Evolutionary conservation across 495 filamentous ascomycete genomes (phyloP), one percentile per base, ranked within the genome.

Genomic region (Parmelia sp.): DNA sequence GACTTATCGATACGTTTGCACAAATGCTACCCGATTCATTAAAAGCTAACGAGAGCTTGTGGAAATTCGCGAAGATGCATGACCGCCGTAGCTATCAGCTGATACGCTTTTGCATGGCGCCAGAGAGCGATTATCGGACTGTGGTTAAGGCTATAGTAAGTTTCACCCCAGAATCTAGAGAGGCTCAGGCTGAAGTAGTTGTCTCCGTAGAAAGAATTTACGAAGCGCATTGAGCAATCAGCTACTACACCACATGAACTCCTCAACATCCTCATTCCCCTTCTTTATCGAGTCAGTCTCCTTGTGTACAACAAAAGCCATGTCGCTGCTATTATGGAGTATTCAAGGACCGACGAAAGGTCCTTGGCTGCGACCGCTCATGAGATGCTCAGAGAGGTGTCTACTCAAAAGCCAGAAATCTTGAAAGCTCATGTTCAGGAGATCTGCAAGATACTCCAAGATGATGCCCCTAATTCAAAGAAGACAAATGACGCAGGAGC

Each of bases 241-340:
- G 81, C 82, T 47, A 82, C 79, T 47, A 74, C 79, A 1, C 75
- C 82, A 21, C 72, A 76, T 14, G 77, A 74, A 12, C 76, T 96
- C 36, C 76, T 91, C 15, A 91, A 96, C 31, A 92, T 91, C 0
- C 69, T 97, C 31, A 83, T 85, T 6, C 88, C 92, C n/a, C 79
- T 97, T 5, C 75, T 97, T 21, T 96, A 95, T 69, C 86, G 92
- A 39, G 86, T 86, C 55, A 86, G 89, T 40, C 87, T 89, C 56
- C 80, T 97, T 42, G 79, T 96, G 56, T 96, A 93, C 77, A 99
- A 97, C 77, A 86, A 88, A 64, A 96, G 92, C 71, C 93, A 97
- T 68, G 87, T 97, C 15, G 86, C 92, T 3, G 86, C 90, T 2
- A 91, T 97, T 67, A 90, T 97, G 80, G 87, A 90, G 62, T 88